Evolutionary conservation across 768 basidiomycete species (phyloP).

Genomic region (Chiua virens): DNA sequence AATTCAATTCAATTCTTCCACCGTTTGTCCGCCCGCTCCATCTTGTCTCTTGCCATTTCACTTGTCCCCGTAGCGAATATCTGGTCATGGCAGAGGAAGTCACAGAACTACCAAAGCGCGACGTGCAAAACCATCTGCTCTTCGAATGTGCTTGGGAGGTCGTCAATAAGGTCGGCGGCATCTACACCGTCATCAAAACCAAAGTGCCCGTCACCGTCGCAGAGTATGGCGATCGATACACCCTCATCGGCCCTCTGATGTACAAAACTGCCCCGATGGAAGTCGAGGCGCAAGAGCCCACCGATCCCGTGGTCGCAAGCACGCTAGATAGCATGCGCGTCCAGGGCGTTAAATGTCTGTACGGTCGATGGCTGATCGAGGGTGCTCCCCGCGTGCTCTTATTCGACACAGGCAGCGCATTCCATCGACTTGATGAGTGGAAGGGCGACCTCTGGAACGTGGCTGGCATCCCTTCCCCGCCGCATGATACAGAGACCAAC

Average conservation of each 20-base stretch:
- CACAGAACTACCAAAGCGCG: conserved; percentile 50
- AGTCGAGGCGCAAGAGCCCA: conserved; percentile 90
- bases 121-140: conserved; percentile 76
- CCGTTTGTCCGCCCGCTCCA: not conserved
- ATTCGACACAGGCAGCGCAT: conserved; percentile 91
- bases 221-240: conserved; percentile 94
- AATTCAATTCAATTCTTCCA: not conserved
- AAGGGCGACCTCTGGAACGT: conserved; percentile 98
- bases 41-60: not conserved
- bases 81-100: conserved; percentile 25
- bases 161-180: conserved; percentile 98
- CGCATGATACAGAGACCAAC: conserved; percentile 97
- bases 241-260: conserved; percentile 94
- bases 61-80: conserved; percentile 2
- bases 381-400: conserved; percentile 93
- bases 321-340: conserved; percentile 81
- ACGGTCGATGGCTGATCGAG: conserved; percentile 98
- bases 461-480: conserved; percentile 95
- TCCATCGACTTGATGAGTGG: conserved; percentile 93
- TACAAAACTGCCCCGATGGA: conserved; percentile 99
- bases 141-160: conserved; percentile 99
- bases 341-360: conserved; percentile 90
- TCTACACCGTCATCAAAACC: conserved; percentile 99
- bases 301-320: conserved; percentile 72
- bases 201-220: conserved; percentile 98